Conservation (phyloP, 805 yeast genomes). For the Schwanniomyces polymorphus region DNA sequence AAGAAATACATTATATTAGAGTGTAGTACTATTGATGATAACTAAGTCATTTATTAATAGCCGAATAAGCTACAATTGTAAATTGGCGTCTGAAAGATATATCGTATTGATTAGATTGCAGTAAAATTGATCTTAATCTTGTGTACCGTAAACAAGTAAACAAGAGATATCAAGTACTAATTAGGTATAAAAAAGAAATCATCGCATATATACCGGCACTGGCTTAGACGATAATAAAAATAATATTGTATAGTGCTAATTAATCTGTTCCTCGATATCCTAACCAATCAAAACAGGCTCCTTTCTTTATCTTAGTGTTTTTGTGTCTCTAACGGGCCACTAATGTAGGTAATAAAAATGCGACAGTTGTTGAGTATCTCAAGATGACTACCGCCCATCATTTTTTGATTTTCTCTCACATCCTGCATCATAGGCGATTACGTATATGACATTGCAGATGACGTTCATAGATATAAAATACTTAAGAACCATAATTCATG, state of each 20-base stretch:
- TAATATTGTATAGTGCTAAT: background rate
- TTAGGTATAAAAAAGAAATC: too few species aligned
- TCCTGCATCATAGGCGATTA: background rate
- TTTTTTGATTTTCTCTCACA: background rate
- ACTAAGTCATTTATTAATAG: too few species aligned
- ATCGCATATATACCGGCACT: too few species aligned
- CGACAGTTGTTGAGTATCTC: background rate
- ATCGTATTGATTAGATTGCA: too few species aligned
- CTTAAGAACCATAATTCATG: background rate
- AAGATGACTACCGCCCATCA: constrained; percentile 1
- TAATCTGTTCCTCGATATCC: background rate
- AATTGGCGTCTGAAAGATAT: too few species aligned
- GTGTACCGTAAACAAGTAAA: too few species aligned
- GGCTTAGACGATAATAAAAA: background rate
- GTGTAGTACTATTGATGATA: too few species aligned
- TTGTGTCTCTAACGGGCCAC: background rate
- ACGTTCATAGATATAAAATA: background rate
- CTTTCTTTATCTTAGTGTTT: background rate
- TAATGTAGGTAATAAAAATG: background rate
- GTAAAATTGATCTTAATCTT: too few species aligned
- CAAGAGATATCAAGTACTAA: too few species aligned
- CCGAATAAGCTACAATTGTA: too few species aligned
- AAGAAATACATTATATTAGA: too few species aligned
- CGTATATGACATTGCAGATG: background rate
- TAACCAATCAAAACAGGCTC: background rate